phyloP scores from a whole-genome alignment of 2,329 filamentous ascomycete species.

The Curvularia verruculosa region DNA sequence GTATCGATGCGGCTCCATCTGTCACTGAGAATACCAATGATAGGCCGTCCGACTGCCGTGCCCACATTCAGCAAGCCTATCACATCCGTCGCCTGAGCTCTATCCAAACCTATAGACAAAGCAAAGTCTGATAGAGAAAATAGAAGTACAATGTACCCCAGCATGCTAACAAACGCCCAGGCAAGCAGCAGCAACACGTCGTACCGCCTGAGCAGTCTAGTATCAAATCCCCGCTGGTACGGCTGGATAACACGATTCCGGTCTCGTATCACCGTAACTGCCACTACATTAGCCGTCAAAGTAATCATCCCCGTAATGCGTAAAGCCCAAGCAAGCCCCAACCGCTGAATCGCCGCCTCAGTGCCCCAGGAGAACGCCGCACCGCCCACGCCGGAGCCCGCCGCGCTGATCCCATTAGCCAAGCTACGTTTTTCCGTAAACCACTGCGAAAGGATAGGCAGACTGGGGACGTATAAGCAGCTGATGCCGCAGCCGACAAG shows the following conservation, averaged over 20 bases:
- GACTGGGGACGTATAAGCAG: conserved; percentile 49
- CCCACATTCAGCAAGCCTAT: conserved; percentile 57
- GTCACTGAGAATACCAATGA: conserved; percentile 56
- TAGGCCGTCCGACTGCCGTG: conserved; percentile 55
- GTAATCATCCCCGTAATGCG: conserved; percentile 46
- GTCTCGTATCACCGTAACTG: conserved; percentile 41
- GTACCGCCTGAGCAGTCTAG: conserved; percentile 44
- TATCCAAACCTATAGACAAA: conserved; percentile 50
- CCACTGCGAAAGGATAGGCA: conserved; percentile 52
- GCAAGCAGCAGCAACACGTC: conserved; percentile 47
- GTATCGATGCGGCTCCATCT: conserved; percentile 52
- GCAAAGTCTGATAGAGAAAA: conserved; percentile 58
- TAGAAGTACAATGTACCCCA: conserved; percentile 57
- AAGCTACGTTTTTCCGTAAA: conserved; percentile 49
- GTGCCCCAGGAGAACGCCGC: conserved; percentile 42
- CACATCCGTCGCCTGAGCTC: conserved; percentile 49
- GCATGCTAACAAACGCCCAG: conserved; percentile 55
- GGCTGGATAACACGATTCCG: conserved; percentile 45
- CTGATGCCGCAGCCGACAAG: conserved; percentile 51
- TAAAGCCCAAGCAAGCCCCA: conserved; percentile 52
- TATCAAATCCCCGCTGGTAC: conserved; percentile 44
- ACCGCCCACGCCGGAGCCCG: conserved; percentile 52
- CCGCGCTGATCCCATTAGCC: conserved; percentile 50
- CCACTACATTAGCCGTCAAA: conserved; percentile 36
- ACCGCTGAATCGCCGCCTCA: conserved; percentile 45